phyloP scores from a whole-genome alignment of 2,329 filamentous ascomycete species.

The Trichothecium roseum region DNA sequence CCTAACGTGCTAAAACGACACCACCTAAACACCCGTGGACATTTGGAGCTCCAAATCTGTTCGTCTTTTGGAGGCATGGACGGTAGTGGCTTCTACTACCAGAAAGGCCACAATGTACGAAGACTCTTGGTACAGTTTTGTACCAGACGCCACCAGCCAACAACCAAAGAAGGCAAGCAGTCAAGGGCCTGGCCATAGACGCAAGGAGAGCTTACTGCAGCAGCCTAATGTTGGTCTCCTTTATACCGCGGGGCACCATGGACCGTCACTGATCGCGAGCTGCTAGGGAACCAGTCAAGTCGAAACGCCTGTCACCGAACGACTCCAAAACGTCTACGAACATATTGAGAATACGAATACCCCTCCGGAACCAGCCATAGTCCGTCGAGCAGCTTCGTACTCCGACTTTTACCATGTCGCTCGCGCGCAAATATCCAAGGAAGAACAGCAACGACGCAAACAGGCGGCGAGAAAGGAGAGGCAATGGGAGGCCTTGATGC shows the following conservation, averaged over 20 bases:
- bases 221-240: slow-evolving; percentile 46
- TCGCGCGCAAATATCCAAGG: slow-evolving; percentile 44
- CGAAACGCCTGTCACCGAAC: slow-evolving; percentile 35
- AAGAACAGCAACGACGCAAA: slow-evolving; percentile 28
- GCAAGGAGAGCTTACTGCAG: slow-evolving; percentile 60
- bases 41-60: no score
- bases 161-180: slow-evolving; percentile 33
- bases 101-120: slow-evolving; percentile 53
- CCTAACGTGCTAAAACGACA: no score
- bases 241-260: neutral
- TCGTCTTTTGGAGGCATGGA: slow-evolving; percentile 15
- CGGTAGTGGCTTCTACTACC: neutral
- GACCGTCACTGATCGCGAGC: neutral
- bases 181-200: slow-evolving; percentile 44
- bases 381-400: slow-evolving; percentile 61
- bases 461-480: slow-evolving; percentile 27
- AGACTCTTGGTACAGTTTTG: slow-evolving; percentile 75
- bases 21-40: no score
- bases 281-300: slow-evolving; percentile 43
- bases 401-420: slow-evolving; percentile 64
- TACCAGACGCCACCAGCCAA: slow-evolving; percentile 45
- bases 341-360: slow-evolving; percentile 42
- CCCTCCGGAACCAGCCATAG: slow-evolving; percentile 56
- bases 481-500: slow-evolving; percentile 40
- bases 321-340: slow-evolving; percentile 48